These are phyloP conservation scores for Gossypium gossypioides DNA, from an alignment of 441 rosid species.

Conservation along the genomic window DNA sequence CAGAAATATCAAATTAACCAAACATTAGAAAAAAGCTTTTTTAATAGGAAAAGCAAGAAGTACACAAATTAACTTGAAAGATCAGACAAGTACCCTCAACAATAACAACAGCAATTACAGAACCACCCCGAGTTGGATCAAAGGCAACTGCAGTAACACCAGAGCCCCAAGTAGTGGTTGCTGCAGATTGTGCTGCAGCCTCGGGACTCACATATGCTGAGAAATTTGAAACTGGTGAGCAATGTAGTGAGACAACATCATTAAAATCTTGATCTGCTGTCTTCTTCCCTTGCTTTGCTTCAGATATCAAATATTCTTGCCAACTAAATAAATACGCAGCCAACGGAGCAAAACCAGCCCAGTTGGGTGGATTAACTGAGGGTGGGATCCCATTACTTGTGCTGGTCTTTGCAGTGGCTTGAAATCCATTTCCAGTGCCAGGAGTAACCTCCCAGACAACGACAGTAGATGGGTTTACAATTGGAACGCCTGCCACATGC, in stretches of 20 bases:
- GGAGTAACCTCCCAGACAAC: slow-evolving; percentile 99
- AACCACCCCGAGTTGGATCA: slow-evolving; percentile 98
- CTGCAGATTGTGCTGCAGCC: slow-evolving; percentile 94
- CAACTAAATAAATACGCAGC: slow-evolving; percentile 92
- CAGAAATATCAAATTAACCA: neutral
- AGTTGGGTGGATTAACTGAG: slow-evolving; percentile 74
- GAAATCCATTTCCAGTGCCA: slow-evolving; percentile 90
- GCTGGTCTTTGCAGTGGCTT: slow-evolving; percentile 58
- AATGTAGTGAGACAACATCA: slow-evolving; percentile 66
- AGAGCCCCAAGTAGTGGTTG: slow-evolving; percentile 99
- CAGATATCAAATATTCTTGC: slow-evolving; percentile 88
- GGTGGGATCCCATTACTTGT: slow-evolving; percentile 67
- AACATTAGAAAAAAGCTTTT: neutral
- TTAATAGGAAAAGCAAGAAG: slow-evolving; percentile 13
- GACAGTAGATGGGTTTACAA: slow-evolving; percentile 95
- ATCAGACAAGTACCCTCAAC: slow-evolving; percentile 66
- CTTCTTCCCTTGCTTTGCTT: slow-evolving; percentile 68
- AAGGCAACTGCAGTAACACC: slow-evolving; percentile 99
- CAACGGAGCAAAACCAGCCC: slow-evolving; percentile 97
- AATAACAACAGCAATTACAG: slow-evolving; percentile 94
- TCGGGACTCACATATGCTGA: slow-evolving; percentile 99
- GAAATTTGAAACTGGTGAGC: slow-evolving; percentile 97
- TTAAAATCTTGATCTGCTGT: slow-evolving; percentile 55
- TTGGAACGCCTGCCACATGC: slow-evolving; percentile 99
- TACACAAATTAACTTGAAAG: slow-evolving; percentile 11